Percentiles rank a stretch among this genome's conserved stretches.
Evolutionary conservation across 192 early-diverging fungal genomes (phyloP).

Genomic region (Jimgerdemannia lactiflua): DNA sequence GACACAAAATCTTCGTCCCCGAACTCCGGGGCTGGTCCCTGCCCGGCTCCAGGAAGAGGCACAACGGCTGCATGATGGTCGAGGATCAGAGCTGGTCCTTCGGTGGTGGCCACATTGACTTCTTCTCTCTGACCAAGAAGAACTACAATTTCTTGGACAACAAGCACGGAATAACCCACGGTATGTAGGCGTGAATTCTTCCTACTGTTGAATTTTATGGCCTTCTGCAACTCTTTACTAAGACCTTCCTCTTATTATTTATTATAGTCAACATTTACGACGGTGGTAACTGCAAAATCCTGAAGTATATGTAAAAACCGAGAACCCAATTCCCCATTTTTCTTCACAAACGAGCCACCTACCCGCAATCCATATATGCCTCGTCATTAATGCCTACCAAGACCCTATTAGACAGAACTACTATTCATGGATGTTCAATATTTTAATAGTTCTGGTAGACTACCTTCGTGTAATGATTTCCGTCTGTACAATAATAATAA

Average conservation of each 20-base stretch:
- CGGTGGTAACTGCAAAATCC: conserved; percentile 28
- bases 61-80: conserved; percentile 34
- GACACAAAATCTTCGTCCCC: conserved; percentile 36
- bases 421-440: no score
- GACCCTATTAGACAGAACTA: no score
- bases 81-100: conserved; percentile 35
- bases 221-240: background rate
- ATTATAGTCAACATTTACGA: conserved; percentile 32
- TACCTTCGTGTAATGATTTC: no score
- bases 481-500: no score
- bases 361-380: no score
- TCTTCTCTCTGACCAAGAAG: conserved; percentile 16
- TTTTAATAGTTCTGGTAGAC: no score
- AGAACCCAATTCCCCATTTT: no score
- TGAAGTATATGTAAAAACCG: conserved; percentile 22
- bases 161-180: background rate
- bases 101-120: conserved; percentile 27
- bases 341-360: no score
- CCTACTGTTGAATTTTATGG: background rate
- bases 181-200: background rate
- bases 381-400: no score
- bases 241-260: background rate
- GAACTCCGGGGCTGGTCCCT: conserved; percentile 28
- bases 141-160: conserved; percentile 26
- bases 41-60: conserved; percentile 20